Base-by-base conservation (phyloP, 352 stramenopile genomes). In the Pythium pyrilobum region DNA sequence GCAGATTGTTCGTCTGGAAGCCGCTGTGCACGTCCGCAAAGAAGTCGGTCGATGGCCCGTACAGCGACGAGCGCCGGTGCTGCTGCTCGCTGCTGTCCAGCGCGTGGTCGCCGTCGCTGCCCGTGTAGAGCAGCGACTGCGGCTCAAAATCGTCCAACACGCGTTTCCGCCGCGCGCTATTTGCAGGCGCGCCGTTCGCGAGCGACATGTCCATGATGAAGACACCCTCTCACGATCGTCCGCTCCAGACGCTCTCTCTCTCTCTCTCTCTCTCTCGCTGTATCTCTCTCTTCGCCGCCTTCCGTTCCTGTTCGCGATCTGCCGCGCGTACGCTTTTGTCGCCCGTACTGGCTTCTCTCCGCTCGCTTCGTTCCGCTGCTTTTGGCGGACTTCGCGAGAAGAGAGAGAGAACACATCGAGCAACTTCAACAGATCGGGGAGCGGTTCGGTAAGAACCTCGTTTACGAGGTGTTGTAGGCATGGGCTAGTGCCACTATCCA, bases 101-200 rank as follows among this genome's bases (percentile, higher is more conserved):
- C n/a, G 13, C 10, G 12, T 27, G 21, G 11, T 44, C 24, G 11
- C 27, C 40, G 12, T 63, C 61, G 15, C 56, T 49, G n/a, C 46
- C 59, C 12, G n/a, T 29, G 5, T 51, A 23, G n/a, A 34, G 11
- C 21, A 56, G 5, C 13, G 43, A 21, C 9, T 54, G 50, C 21
- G 57, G 36, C 31, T 65, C 43, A 39, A 65, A 60, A 32, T 71
- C 60, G 7, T 74, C 60, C 20, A 74, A 52, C 27, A 60, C 40
- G 49, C 72, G 69, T 59, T 82, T 81, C 42, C 68, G 66, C 23
- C 56, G 51, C 24, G 42, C 40, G 9, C 43, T 39, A 6, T 6
- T 27, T 6, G 8, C 21, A 2, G 52, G 23, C 20, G n/a, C 24
- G 15, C 28, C 54, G 16, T 34, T 62, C 24, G 3, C 34, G 21